Base-by-base conservation (phyloP, 768 basidiomycete species). In the Tephrocybe sp. region DNA sequence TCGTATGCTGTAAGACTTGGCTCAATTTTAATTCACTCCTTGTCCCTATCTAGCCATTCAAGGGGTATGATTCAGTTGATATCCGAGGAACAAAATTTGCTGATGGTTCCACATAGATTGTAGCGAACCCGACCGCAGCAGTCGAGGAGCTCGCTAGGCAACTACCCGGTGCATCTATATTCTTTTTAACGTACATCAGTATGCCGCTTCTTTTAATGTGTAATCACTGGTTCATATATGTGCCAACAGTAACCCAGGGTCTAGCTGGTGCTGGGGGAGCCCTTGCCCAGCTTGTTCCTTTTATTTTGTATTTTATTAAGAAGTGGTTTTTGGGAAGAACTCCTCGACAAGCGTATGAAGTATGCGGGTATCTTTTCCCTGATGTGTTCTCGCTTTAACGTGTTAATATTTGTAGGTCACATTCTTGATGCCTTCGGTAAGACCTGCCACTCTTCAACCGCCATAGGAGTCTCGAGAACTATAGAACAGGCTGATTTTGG, bases 251-350 rank as follows among this genome's bases (percentile, higher is more conserved):
- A 7, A 75, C 78, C 1, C 76, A 79, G 58, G 79, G 79, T 38
- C 62, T 80, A 29, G 68, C 76, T 19, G 79, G 78, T 19, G 77
- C 78, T 3, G 79, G 76, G 0, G 66, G 68, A 19, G 77, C 77
- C 8, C 66, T 86, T 23, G 69, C 79, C 4, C 83, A 84, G 57
- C 62, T 82, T 8, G 72, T 72, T 27, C 72, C 76, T 7, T 61
- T 88, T 8, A 52, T 77, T 5, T 47, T 85, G 12, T 80, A 86
- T 64, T 86, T 76, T 57, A 61, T 86, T 45, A 78, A 78, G 55
- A 79, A 85, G 54, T 77, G 80, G 71, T 74, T 88, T 43, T 67
- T 83, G 31, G 86, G 84, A 3, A 75, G 80, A n/a, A 84, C 86
- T 3, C 82, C 83, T 27, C 72, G 84, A 16, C 75, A 83, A 48